These are phyloP conservation scores for Cryptococcus sp. DNA, from an alignment of 1,284 basidiomycete species.

Conservation along the genomic window DNA sequence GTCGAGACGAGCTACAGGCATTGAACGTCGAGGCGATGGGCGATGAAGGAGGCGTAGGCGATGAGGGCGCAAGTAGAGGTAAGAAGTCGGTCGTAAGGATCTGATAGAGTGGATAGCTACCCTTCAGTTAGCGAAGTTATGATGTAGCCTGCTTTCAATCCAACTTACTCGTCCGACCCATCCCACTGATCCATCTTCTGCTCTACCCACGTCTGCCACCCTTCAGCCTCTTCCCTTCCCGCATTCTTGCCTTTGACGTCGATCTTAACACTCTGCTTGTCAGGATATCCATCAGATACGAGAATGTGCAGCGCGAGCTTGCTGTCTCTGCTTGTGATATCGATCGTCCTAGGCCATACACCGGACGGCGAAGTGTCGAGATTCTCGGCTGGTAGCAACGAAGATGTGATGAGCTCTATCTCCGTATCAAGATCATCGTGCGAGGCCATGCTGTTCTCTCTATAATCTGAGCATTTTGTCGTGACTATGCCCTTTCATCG, in stretches of 20 bases:
- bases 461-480: no score
- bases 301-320: constrained; percentile 53
- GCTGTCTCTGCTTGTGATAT: constrained; percentile 54
- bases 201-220: constrained; percentile 59
- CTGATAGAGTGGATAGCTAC: constrained; percentile 65
- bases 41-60: background rate
- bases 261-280: constrained; percentile 16
- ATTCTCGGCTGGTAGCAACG: constrained; percentile 63
- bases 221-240: constrained; percentile 53
- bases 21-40: background rate
- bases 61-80: constrained; percentile 56
- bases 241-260: constrained; percentile 55
- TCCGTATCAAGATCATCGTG: constrained; percentile 33
- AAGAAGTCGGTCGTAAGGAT: constrained; percentile 62
- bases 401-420: constrained; percentile 55
- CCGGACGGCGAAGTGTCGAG: constrained; percentile 49
- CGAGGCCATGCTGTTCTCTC: no score
- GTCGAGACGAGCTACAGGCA: constrained; percentile 7
- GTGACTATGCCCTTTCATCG: no score
- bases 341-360: constrained; percentile 25
- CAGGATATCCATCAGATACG: constrained; percentile 49
- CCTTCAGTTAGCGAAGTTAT: background rate
- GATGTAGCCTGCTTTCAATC: constrained; percentile 32
- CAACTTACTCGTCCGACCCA: constrained; percentile 58
- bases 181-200: constrained; percentile 53